Evolutionary conservation across 78 protist genomes (phyloP), one percentile per base, ranked within the genome.

Genomic region (Mantamonas sphyraenae): DNA sequence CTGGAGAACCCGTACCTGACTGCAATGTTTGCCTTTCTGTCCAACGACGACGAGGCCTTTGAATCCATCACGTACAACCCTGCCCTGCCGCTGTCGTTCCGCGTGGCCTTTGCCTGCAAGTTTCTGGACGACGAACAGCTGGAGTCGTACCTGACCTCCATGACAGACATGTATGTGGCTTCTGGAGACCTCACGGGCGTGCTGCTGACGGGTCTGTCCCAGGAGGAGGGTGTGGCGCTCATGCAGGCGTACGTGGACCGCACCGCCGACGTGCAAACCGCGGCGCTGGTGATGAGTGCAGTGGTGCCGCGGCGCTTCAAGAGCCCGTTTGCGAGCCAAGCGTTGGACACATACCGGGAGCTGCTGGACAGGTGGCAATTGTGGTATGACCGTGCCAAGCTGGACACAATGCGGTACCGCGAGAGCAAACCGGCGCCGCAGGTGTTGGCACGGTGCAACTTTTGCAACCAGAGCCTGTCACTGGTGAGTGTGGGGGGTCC

Each of bases 211-310:
- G 92, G 92, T n/a, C 61, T 82, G 35, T 43, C 69, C 14, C 60
- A 28, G 14, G 62, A 56, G 26, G 81, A 60, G 75, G 3, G 83
- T 71, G 63, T 68, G 2, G 64, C 40, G 4, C 67, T 88, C 19
- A 17, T 90, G 28, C 75, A 72, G 42, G 53, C 53, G 51, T 90
- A 88, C 71, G 64, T 88, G 35, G 87, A 90, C 56, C 64, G 71
- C 22, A 88, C 89, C 3, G 62, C 79, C n/a, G 95, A 90, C 43
- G 74, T 85, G 39, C 95, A 90, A 70, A 79, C 91, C 0, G 91
- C 80, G 1, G 56, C 55, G 0, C 63, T 83, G 2, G 74, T 72
- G 2, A 45, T 68, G 33, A 57, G 61, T 30, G 43, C 63, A 2
- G 71, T 57, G 26, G 82, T 74, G 51, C 81, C 79, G 20, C 68